These are phyloP conservation scores for Astrothelium macrocarpum DNA, from an alignment of 495 filamentous ascomycete genomes.

Conservation along the genomic window DNA sequence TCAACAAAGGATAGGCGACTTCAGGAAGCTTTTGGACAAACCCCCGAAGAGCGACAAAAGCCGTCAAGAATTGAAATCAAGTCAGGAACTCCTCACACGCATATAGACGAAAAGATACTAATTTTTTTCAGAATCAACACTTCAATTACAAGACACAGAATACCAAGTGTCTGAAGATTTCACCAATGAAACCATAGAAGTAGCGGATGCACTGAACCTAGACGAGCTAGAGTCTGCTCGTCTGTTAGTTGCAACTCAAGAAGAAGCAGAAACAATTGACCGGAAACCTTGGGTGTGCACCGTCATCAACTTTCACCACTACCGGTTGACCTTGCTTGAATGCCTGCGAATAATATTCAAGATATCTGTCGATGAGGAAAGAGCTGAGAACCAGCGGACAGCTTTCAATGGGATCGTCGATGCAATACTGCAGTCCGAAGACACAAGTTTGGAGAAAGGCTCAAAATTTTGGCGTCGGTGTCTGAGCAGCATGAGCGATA, in stretches of 20 bases:
- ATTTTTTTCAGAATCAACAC: conserved; percentile 32
- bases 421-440: conserved; percentile 36
- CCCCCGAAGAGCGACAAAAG: conserved; percentile 59
- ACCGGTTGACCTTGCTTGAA: conserved; percentile 67
- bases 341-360: conserved; percentile 68
- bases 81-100: conserved; percentile 27
- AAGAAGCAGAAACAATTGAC: conserved; percentile 53
- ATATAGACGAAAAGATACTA: neutral
- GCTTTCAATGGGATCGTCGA: conserved; percentile 36
- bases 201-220: conserved; percentile 79
- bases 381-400: conserved; percentile 34
- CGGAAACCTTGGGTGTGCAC: conserved; percentile 60
- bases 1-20: conserved; percentile 57
- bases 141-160: conserved; percentile 58
- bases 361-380: conserved; percentile 51
- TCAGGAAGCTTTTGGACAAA: conserved; percentile 70
- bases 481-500: conserved; percentile 58
- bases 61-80: conserved; percentile 47
- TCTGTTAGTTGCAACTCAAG: conserved; percentile 58
- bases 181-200: conserved; percentile 60
- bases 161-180: conserved; percentile 83
- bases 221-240: conserved; percentile 78
- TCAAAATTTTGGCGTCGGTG: conserved; percentile 55
- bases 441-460: conserved; percentile 12
- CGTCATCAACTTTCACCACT: conserved; percentile 75